Evolutionary conservation across 768 basidiomycete genomes (phyloP).

Genomic region (Tylopilus balloui): DNA sequence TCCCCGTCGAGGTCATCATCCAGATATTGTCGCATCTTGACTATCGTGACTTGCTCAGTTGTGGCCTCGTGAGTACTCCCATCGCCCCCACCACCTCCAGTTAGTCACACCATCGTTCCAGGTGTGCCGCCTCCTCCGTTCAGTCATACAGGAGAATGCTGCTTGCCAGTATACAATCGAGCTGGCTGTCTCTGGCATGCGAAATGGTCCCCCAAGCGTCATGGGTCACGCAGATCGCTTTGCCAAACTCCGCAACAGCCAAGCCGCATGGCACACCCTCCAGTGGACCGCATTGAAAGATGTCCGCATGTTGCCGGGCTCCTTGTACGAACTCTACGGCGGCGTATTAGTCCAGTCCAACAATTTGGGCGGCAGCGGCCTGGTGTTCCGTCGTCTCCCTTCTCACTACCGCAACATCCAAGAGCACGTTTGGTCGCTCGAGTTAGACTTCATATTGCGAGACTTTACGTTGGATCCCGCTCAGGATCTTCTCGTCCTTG

Average conservation of each 20-base stretch:
- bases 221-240: slow-evolving; percentile 34
- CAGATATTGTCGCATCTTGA: slow-evolving; percentile 19
- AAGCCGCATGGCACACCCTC: slow-evolving; percentile 38
- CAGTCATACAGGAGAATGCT: slow-evolving; percentile 28
- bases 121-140: slow-evolving; percentile 34
- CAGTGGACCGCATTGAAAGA: slow-evolving; percentile 31
- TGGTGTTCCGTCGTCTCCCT: slow-evolving; percentile 47
- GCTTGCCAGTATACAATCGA: slow-evolving; percentile 42
- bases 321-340: slow-evolving; percentile 56
- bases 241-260: slow-evolving; percentile 35
- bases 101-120: slow-evolving; percentile 9
- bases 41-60: slow-evolving; percentile 26
- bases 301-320: slow-evolving; percentile 40
- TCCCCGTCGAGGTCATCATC: slow-evolving; percentile 26
- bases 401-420: slow-evolving; percentile 46
- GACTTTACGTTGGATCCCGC: slow-evolving; percentile 65
- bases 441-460: slow-evolving; percentile 37
- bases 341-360: slow-evolving; percentile 48
- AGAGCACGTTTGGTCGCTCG: slow-evolving; percentile 42
- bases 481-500: slow-evolving; percentile 56
- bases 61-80: slow-evolving; percentile 21
- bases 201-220: slow-evolving; percentile 33
- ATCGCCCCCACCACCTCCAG: neutral
- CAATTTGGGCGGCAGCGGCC: slow-evolving; percentile 16
- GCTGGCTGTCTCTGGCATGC: slow-evolving; percentile 41